These are phyloP conservation scores for Solanum stenotomum DNA, from an alignment of 257 asterid genomes.

Conservation along the genomic window DNA sequence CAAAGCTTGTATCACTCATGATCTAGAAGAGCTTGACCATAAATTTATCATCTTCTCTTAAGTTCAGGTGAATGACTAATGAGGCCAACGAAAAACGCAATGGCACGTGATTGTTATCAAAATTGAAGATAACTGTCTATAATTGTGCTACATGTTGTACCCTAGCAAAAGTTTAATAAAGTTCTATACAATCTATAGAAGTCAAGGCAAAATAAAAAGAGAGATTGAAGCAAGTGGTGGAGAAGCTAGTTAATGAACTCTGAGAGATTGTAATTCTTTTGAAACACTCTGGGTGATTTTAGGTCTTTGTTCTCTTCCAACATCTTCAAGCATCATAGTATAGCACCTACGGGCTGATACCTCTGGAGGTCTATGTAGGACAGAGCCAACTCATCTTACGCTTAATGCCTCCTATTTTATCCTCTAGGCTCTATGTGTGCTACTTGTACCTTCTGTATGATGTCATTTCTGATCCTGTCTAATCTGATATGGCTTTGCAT, in stretches of 20 bases:
- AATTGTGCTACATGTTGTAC: not conserved
- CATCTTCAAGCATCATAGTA: not conserved
- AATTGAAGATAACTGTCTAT: not conserved
- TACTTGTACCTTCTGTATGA: not conserved
- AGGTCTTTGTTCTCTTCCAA: not conserved
- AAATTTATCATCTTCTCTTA: not conserved
- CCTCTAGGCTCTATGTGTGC: not conserved
- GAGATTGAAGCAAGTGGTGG: not conserved
- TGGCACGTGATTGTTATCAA: not conserved
- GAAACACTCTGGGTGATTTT: not conserved
- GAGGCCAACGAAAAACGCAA: not conserved
- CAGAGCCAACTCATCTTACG: not conserved
- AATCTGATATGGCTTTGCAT: not conserved
- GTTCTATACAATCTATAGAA: not conserved
- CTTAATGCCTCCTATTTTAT: not conserved
- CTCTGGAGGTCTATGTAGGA: not conserved
- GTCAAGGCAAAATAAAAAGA: not conserved
- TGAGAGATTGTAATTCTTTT: not conserved
- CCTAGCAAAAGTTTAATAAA: not conserved
- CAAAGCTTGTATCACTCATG: not conserved
- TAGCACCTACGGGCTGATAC: not conserved
- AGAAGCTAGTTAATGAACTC: not conserved
- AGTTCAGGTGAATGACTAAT: not conserved
- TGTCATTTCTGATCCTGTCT: not conserved
- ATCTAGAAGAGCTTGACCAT: not conserved